These are phyloP conservation scores for Daldinia decipiens DNA, from an alignment of 495 filamentous ascomycete genomes.

Conservation along the genomic window DNA sequence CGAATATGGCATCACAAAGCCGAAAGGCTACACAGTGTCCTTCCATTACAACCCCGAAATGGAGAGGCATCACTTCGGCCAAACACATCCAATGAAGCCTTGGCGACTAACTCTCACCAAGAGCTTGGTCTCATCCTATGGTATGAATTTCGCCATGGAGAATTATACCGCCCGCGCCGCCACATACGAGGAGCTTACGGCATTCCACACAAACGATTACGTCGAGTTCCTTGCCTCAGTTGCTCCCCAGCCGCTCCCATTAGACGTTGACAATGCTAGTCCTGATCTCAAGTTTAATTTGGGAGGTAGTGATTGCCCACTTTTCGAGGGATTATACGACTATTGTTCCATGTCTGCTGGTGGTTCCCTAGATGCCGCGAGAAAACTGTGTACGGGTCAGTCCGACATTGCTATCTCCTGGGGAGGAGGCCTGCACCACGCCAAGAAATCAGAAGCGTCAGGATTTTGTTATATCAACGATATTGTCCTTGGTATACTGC, in stretches of 20 bases:
- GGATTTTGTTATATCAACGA: conserved; percentile 99
- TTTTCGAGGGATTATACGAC: conserved; percentile 94
- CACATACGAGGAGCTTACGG: conserved; percentile 84
- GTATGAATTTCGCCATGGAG: conserved; percentile 96
- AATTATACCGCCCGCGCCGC: conserved; percentile 83
- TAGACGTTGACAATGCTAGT: conserved; percentile 60
- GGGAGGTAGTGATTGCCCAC: conserved; percentile 89
- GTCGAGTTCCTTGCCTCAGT: conserved; percentile 81
- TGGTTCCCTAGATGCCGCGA: conserved; percentile 88
- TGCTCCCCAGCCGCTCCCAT: conserved; percentile 57
- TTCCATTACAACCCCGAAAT: conserved; percentile 96
- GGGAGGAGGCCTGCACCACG: conserved; percentile 98
- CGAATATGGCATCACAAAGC: conserved; percentile 77
- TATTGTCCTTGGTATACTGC: conserved; percentile 93
- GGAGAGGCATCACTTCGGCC: conserved; percentile 95
- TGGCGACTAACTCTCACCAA: conserved; percentile 97
- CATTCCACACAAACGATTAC: conserved; percentile 90
- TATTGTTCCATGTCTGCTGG: conserved; percentile 96
- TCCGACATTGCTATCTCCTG: conserved; percentile 97
- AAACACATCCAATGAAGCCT: conserved; percentile 97
- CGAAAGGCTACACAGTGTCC: conserved; percentile 88
- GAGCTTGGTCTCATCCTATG: conserved; percentile 90
- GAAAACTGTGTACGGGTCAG: conserved; percentile 84
- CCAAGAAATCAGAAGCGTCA: conserved; percentile 90
- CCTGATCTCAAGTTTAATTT: conserved; percentile 77